Evolutionary conservation across 108 stramenopile species (phyloP), one percentile per base, ranked within the genome.

Genomic region (Cyclotella distinguenda): DNA sequence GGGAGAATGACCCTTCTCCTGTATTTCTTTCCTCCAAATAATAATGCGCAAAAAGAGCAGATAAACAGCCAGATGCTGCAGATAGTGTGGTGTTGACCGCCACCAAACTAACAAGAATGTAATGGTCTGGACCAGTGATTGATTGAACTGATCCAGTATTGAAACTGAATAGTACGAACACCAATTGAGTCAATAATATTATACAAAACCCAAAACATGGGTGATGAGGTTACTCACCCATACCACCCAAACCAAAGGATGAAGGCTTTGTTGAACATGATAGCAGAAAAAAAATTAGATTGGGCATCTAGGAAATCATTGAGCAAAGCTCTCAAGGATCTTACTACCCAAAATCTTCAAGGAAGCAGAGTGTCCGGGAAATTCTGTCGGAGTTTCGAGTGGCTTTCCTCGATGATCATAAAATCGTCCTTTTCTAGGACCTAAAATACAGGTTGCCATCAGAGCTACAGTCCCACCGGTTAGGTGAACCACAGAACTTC

Each of bases 401-500:
- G 81, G 60, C 49, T 84, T 88, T n/a, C 90, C 90, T 52, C 80
- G 77, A 51, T 31, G 18, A 54, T 90, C 89, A 79, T 89, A 78
- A 80, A 97, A 96, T 26, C 95, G 80, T 56, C 90, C 95, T 27
- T 74, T 71, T 40, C 95, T 85, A 23, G 96, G 92, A 39, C 95
- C 95, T 38, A 95, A 71, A 31, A 96, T 44, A 33, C 74, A 71
- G 22, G 94, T 88, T 22, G 89, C 89, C 73, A 93, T 76, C 42
- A 95, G 77, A 27, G 95, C 94, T 26, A 89, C 87, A 27, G 82
- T 57, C 15, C 96, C 96, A 49, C 95, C 96, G 28, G 87, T 89
- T 80, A 96, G 82, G 87, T 97, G 97, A 25, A 97, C 97, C 46
- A 97, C 97, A 36, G 90, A 89, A 23, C 87, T 82, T 32, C 97